Evolutionary conservation across 148 eudicot genomes (phyloP).

Genomic region (Amaranthus cruentus): DNA sequence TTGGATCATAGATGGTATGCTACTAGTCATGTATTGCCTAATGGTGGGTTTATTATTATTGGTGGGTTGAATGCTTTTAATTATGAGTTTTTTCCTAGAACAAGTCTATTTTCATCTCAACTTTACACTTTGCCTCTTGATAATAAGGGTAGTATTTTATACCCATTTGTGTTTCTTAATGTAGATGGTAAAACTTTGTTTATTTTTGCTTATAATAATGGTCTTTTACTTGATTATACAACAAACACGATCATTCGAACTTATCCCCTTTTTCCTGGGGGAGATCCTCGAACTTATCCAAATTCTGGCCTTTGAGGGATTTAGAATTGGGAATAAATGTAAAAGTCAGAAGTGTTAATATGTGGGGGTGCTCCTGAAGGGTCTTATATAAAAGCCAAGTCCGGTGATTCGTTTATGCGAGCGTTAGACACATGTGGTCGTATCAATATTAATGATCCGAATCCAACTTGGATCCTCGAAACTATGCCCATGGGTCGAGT

Average conservation of each 20-base stretch:
- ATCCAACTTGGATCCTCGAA: conserved; percentile 54
- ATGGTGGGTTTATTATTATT: conserved; percentile 52
- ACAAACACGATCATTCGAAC: conserved; percentile 29
- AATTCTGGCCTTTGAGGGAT: conserved; percentile 59
- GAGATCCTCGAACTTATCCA: conserved; percentile 63
- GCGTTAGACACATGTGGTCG: conserved; percentile 52
- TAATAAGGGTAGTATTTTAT: conserved; percentile 46
- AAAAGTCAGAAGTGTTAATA: conserved; percentile 30
- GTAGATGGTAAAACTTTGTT: conserved; percentile 53
- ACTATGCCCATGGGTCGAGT: conserved; percentile 56
- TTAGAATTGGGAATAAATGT: background rate
- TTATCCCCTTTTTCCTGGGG: conserved; percentile 53
- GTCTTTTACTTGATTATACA: conserved; percentile 49
- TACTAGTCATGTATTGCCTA: conserved; percentile 52
- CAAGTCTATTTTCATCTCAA: background rate
- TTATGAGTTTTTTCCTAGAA: conserved; percentile 63
- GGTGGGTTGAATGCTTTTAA: conserved; percentile 59
- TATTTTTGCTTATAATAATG: conserved; percentile 69
- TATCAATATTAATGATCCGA: conserved; percentile 42
- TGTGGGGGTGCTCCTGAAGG: conserved; percentile 64
- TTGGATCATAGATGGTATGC: conserved; percentile 23
- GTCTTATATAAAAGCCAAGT: conserved; percentile 21
- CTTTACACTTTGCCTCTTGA: conserved; percentile 34
- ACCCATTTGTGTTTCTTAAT: conserved; percentile 64
- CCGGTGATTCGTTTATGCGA: background rate